A percentile compares a stretch with the other conserved stretches of the same genome.
These are phyloP conservation scores for Aureobasidium sp. DNA, from an alignment of 2,329 filamentous ascomycete species.

Conservation along the genomic window DNA sequence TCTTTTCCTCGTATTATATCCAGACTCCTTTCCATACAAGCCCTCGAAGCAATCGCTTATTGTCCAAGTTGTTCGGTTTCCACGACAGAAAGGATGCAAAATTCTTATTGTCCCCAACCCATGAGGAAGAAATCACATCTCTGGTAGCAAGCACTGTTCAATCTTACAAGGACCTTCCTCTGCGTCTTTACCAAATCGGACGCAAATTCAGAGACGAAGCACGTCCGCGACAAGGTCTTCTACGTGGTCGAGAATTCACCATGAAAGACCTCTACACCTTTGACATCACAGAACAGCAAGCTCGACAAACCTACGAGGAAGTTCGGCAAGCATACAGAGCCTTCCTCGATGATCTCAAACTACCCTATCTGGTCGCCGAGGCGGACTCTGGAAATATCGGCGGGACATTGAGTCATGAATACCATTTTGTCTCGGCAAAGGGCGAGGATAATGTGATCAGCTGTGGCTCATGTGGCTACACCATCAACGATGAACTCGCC, in stretches of 20 bases:
- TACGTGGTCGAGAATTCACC: constrained; percentile 82
- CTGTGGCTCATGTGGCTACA: constrained; percentile 66
- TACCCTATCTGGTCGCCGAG: constrained; percentile 77
- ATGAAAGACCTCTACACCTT: constrained; percentile 99
- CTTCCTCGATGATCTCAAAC: constrained; percentile 73
- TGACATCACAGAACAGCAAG: constrained; percentile 60
- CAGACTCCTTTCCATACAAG: no score
- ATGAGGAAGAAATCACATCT: constrained; percentile 91
- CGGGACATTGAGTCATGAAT: constrained; percentile 87
- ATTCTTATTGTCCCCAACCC: constrained; percentile 81
- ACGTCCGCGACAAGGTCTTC: constrained; percentile 76
- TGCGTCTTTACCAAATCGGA: constrained; percentile 85
- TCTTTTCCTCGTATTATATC: not conserved
- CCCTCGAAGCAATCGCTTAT: constrained; percentile 12
- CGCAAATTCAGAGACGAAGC: constrained; percentile 93
- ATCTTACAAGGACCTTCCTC: constrained; percentile 78
- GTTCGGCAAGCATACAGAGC: constrained; percentile 67
- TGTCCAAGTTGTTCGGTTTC: constrained; percentile 65
- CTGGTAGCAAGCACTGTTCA: constrained; percentile 66
- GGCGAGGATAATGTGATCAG: constrained; percentile 81
- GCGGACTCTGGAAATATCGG: constrained; percentile 97
- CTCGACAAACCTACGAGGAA: constrained; percentile 69
- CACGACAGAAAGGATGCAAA: constrained; percentile 67
- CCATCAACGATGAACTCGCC: constrained; percentile 77
- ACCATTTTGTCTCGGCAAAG: constrained; percentile 70